Percentiles rank a stretch among this genome's conserved stretches.
Conservation (phyloP, 106 monocot species). For the Allium sativum region DNA sequence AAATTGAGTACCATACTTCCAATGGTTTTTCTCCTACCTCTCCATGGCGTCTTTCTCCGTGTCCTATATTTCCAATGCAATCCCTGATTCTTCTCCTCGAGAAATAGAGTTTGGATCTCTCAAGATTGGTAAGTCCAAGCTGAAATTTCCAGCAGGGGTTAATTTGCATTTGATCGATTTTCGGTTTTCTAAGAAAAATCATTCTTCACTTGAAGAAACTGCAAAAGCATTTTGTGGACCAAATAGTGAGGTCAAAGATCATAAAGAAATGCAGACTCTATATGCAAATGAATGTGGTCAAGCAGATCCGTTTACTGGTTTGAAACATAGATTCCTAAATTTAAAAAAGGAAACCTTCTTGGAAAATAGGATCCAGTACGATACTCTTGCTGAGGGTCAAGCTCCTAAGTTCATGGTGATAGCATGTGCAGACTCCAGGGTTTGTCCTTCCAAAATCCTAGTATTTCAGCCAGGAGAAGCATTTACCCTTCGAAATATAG, state of each 20-base stretch:
- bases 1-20: no score
- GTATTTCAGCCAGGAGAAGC: slow-evolving; percentile 95
- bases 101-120: no score
- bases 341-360: slow-evolving; percentile 60
- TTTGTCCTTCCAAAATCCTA: slow-evolving; percentile 76
- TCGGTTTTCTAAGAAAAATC: slow-evolving; percentile 4
- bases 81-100: no score
- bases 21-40: no score
- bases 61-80: no score
- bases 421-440: slow-evolving; percentile 97
- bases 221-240: slow-evolving; percentile 34
- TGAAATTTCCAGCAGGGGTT: no score
- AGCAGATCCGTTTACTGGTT: slow-evolving; percentile 63
- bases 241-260: slow-evolving; percentile 28
- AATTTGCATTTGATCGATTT: no score
- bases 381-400: slow-evolving; percentile 68
- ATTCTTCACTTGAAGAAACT: slow-evolving; percentile 15
- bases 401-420: slow-evolving; percentile 94
- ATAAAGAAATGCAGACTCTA: slow-evolving; percentile 16
- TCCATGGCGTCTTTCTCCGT: no score
- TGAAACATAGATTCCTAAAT: slow-evolving; percentile 60
- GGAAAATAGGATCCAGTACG: slow-evolving; percentile 51
- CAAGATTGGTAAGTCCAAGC: no score
- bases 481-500: slow-evolving; percentile 83
- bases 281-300: slow-evolving; percentile 17